Percentiles rank a stretch among this genome's conserved stretches.
Evolutionary conservation across 169 alveolate species (phyloP).

Genomic region (Plasmodium gallinaceum): DNA sequence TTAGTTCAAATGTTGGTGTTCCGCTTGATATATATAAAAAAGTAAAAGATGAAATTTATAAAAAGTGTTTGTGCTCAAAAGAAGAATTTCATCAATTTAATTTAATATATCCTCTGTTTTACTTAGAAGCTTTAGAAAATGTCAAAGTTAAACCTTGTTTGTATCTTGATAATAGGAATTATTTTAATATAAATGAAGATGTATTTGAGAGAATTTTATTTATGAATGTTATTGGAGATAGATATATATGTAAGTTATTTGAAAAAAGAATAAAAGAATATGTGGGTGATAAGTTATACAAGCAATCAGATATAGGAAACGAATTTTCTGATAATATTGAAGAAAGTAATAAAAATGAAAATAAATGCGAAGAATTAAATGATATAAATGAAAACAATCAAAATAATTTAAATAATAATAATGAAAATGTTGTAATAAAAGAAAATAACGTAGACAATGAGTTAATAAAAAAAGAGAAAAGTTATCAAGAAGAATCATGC

Average conservation of each 20-base stretch:
- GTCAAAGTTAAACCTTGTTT: conserved; percentile 40
- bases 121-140: conserved; percentile 38
- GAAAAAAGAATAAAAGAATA: conserved; percentile 39
- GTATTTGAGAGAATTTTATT: conserved; percentile 65
- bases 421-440: neutral
- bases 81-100: conserved; percentile 49
- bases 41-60: conserved; percentile 47
- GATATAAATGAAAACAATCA: neutral
- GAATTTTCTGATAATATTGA: conserved; percentile 20
- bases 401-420: neutral
- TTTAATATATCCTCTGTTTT: conserved; percentile 53
- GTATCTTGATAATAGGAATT: conserved; percentile 41
- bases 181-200: conserved; percentile 63
- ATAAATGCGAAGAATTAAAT: neutral
- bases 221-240: conserved; percentile 67
- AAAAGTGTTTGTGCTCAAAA: conserved; percentile 56
- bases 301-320: conserved; percentile 28
- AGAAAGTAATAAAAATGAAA: neutral
- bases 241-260: conserved; percentile 11
- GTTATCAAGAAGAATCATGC: neutral
- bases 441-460: neutral
- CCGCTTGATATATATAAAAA: conserved; percentile 34
- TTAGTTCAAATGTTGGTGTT: conserved; percentile 54
- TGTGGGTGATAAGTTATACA: conserved; percentile 45
- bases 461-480: neutral